Percentiles rank a stretch among this genome's conserved stretches.
These are phyloP conservation scores for Ascochyta rabiei DNA, from an alignment of 2,329 filamentous ascomycete genomes.

Conservation along the genomic window DNA sequence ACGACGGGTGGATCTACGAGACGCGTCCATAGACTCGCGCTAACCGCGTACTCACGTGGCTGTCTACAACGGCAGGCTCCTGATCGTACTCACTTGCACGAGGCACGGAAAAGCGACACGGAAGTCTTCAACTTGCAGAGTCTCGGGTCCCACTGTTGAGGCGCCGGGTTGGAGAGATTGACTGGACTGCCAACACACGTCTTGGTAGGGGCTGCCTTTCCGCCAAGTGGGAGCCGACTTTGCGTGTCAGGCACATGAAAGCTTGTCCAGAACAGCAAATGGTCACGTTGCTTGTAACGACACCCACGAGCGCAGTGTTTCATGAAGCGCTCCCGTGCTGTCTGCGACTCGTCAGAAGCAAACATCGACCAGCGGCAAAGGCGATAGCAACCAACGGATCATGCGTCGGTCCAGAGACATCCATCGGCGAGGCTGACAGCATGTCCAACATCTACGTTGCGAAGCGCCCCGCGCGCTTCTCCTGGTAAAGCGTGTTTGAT, in stretches of 20 bases:
- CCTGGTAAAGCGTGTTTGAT: constrained; percentile 8
- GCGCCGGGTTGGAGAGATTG: background rate
- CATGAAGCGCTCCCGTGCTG: constrained; percentile 24
- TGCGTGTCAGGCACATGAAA: constrained; percentile 20
- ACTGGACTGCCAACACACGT: background rate
- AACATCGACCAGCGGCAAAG: background rate
- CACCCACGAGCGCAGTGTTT: constrained; percentile 22
- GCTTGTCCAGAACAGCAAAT: constrained; percentile 23
- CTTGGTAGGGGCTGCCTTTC: background rate
- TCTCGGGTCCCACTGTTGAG: background rate
- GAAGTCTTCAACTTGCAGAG: background rate
- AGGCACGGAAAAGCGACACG: background rate
- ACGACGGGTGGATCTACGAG: background rate
- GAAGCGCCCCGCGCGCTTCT: constrained; percentile 8
- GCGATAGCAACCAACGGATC: constrained; percentile 1
- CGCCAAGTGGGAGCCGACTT: constrained; percentile 18
- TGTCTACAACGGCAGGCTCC: too few relatives aligned
- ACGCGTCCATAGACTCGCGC: background rate
- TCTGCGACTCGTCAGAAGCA: background rate
- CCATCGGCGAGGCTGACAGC: constrained; percentile 13
- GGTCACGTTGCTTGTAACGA: constrained; percentile 24
- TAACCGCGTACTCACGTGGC: too few relatives aligned
- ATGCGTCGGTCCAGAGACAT: background rate
- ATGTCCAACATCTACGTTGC: constrained; percentile 1
- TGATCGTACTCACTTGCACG: too few relatives aligned